These are phyloP conservation scores for Arbutus unedo DNA, from an alignment of 148 eudicot genomes.

Conservation along the genomic window DNA sequence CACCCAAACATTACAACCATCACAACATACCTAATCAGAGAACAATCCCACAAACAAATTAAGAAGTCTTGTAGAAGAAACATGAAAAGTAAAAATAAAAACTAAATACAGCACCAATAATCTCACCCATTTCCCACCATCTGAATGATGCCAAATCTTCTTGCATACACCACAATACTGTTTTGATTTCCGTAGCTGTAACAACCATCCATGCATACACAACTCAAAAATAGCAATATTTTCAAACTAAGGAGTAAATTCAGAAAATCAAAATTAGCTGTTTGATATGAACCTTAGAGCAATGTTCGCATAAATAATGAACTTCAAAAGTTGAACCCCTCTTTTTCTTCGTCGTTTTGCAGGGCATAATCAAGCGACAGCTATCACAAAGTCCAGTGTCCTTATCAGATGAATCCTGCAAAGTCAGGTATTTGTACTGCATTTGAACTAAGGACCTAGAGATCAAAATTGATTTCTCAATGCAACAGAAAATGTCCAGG, in stretches of 20 bases:
- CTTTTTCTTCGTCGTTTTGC: conserved; percentile 46
- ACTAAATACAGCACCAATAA: conserved; percentile 10
- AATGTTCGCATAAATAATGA: conserved; percentile 66
- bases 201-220: conserved; percentile 18
- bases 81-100: background rate
- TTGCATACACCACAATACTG: conserved; percentile 95
- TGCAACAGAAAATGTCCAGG: background rate
- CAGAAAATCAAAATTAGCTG: background rate
- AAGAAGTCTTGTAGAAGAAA: conserved; percentile 3
- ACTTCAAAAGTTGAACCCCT: conserved; percentile 32
- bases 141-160: conserved; percentile 91
- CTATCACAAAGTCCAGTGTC: conserved; percentile 59
- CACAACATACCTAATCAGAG: conserved; percentile 74
- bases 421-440: conserved; percentile 8
- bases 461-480: conserved; percentile 9
- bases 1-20: conserved; percentile 96
- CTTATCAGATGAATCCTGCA: conserved; percentile 48
- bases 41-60: conserved; percentile 15
- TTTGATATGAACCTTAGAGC: conserved; percentile 50
- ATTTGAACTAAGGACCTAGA: background rate
- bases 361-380: conserved; percentile 66
- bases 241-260: background rate
- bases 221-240: conserved; percentile 9
- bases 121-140: conserved; percentile 92
- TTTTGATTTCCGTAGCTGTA: conserved; percentile 72